A percentile compares a stretch with the other conserved stretches of the same genome.
Evolutionary conservation across 1,284 basidiomycete genomes (phyloP).

Genomic region (Ustilago xerochloae): DNA sequence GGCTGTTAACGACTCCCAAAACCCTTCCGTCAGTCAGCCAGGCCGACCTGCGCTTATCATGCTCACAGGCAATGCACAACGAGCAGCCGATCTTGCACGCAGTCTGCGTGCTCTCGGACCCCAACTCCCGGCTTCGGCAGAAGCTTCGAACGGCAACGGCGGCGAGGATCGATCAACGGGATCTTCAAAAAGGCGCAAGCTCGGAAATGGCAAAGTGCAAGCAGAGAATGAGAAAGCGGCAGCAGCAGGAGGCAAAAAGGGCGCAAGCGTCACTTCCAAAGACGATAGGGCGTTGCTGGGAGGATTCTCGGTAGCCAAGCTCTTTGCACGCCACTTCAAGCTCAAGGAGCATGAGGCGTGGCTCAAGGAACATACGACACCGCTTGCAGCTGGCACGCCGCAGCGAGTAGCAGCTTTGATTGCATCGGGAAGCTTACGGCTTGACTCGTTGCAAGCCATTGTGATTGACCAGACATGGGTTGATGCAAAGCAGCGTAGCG

Average conservation of each 20-base stretch:
- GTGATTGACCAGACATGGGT: slow-evolving; percentile 62
- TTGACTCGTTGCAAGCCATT: slow-evolving; percentile 48
- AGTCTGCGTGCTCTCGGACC: slow-evolving; percentile 48
- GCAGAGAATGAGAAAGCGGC: slow-evolving; percentile 3
- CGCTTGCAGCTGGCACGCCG: slow-evolving; percentile 62
- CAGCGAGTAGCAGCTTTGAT: slow-evolving; percentile 55
- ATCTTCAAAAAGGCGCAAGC: slow-evolving; percentile 33
- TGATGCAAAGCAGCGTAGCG: slow-evolving; percentile 57
- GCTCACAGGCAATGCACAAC: slow-evolving; percentile 61
- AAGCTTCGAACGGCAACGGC: slow-evolving; percentile 13
- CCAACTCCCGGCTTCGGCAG: slow-evolving; percentile 9
- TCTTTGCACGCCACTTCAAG: slow-evolving; percentile 66
- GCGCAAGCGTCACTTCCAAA: slow-evolving; percentile 11
- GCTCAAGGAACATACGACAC: slow-evolving; percentile 50
- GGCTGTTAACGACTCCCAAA: slow-evolving; percentile 19
- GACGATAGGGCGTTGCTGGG: slow-evolving; percentile 20
- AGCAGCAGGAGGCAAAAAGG: slow-evolving; percentile 12
- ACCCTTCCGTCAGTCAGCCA: slow-evolving; percentile 16
- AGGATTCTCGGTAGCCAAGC: slow-evolving; percentile 57
- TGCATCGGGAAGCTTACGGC: slow-evolving; percentile 39
- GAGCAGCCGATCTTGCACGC: slow-evolving; percentile 59
- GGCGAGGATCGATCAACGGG: slow-evolving; percentile 13
- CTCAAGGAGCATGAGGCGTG: slow-evolving; percentile 58
- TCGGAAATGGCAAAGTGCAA: slow-evolving; percentile 11
- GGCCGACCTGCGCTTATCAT: slow-evolving; percentile 52